Evolutionary conservation across 257 asterid species (phyloP), one percentile per base, ranked within the genome.

Genomic region (Solanum phureja): DNA sequence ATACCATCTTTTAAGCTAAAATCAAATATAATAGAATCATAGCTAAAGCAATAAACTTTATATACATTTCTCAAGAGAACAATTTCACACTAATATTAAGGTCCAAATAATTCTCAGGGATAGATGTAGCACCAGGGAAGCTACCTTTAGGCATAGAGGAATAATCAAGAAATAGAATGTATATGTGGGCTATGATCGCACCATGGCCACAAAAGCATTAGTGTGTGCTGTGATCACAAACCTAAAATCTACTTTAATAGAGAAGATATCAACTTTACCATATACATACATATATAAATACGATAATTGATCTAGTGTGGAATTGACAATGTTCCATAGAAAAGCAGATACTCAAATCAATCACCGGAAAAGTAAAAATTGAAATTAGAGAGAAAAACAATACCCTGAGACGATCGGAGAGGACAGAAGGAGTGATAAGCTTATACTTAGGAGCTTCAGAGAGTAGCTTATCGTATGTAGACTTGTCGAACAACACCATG

Each of bases 361-460:
- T 12, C 10, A 24, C 3, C 3, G 12, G 0, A 44, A 77, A 76
- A 40, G 16, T 13, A 4, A 38, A 56, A 56, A 56, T 7, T 56
- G 64, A 56, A 38, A 37, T 76, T 3, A 4, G n/a, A 82, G 2
- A 14, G n/a, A 11, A 14, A n/a, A 37, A 11, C 0, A 74, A 62
- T 94, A 96, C 99, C 98, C 98, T 93, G 86, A 95, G 95, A 89
- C 98, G 99, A 72, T 96, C 98, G 23, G 99, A 97, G 84, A 97
- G 96, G 6, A 94, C 90, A 7, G 98, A 97, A 23, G 99, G 98
- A 23, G 99, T 97, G 88, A 97, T 95, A 38, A 95, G 99, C 94
- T 97, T 97, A 92, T 92, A 96, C 76, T 95, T 96, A 0, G 99
- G 98, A 3, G 98, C 98, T 92, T 96, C 99, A 2, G 95, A 74